Evolutionary conservation across 805 yeast species (phyloP).

Genomic region (Wickerhamomyces silvicola): DNA sequence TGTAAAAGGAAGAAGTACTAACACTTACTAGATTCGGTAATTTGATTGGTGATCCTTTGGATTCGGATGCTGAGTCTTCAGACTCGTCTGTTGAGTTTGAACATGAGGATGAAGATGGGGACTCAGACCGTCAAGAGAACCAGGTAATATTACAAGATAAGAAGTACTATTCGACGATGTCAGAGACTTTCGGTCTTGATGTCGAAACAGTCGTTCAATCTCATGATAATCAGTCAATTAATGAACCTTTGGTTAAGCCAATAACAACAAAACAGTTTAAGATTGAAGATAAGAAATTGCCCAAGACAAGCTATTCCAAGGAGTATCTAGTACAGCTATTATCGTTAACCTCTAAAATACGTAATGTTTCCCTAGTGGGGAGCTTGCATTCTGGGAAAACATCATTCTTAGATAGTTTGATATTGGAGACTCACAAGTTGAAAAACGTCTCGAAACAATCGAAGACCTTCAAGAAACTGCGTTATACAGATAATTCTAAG

Average conservation of each 20-base stretch:
- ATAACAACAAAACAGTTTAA: constrained; percentile 32
- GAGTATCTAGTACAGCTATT: constrained; percentile 51
- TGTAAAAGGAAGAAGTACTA: not conserved
- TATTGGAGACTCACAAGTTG: constrained; percentile 54
- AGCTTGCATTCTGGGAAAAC: constrained; percentile 84
- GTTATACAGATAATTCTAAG: constrained; percentile 67
- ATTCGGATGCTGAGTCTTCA: constrained; percentile 38
- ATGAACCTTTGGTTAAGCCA: constrained; percentile 64
- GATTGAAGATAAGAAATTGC: constrained; percentile 48
- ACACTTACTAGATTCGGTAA: constrained; percentile 48
- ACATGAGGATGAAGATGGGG: constrained; percentile 21
- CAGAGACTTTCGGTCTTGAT: constrained; percentile 47
- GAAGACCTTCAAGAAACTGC: constrained; percentile 57
- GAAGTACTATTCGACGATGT: constrained; percentile 33
- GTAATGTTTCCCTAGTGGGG: constrained; percentile 79
- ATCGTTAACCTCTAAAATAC: constrained; percentile 52
- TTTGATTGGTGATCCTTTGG: constrained; percentile 45
- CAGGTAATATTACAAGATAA: constrained; percentile 37
- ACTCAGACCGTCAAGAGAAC: constrained; percentile 11
- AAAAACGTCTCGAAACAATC: constrained; percentile 48
- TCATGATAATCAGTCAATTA: constrained; percentile 42
- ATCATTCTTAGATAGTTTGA: constrained; percentile 60
- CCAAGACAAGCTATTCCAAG: constrained; percentile 54
- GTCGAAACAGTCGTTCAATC: constrained; percentile 62
- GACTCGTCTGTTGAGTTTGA: constrained; percentile 11